phyloP scores from a whole-genome alignment of 257 asterid species.

The Solanum etuberosum region DNA sequence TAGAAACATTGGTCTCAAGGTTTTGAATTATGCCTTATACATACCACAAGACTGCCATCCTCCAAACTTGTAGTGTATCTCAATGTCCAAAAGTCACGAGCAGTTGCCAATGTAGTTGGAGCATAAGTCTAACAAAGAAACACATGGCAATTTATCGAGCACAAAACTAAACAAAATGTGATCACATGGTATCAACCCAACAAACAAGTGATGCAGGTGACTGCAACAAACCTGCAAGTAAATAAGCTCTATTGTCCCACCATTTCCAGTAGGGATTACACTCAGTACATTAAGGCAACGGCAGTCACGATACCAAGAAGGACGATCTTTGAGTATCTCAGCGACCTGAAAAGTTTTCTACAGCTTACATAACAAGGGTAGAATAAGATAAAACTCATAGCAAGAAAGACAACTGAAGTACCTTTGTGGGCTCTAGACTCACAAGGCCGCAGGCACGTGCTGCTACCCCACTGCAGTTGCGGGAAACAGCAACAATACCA shows the following conservation, averaged over 20 bases:
- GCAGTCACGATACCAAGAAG: conserved; percentile 90
- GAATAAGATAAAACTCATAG: neutral
- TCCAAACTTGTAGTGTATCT: conserved; percentile 75
- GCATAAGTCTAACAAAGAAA: conserved; percentile 59
- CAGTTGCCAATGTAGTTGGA: conserved; percentile 86
- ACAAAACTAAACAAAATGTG: neutral
- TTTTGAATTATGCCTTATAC: neutral
- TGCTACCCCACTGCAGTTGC: conserved; percentile 91
- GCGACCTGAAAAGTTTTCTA: conserved; percentile 45
- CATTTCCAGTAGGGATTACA: conserved; percentile 76
- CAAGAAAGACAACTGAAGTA: conserved; percentile 3
- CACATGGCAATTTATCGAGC: neutral
- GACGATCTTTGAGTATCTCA: conserved; percentile 93
- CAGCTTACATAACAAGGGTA: neutral
- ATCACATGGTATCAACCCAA: neutral
- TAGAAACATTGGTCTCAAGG: neutral
- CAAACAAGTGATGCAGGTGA: neutral
- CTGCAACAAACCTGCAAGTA: conserved; percentile 63
- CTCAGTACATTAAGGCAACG: conserved; percentile 69
- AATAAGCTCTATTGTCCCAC: conserved; percentile 83
- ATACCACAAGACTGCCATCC: conserved; percentile 96
- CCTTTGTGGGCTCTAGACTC: conserved; percentile 98
- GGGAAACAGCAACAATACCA: conserved; percentile 96
- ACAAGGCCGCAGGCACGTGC: conserved; percentile 99
- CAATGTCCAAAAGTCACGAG: conserved; percentile 93